Conservation (phyloP, 2,329 filamentous ascomycete genomes). For the Arthrobotrys conoides region DNA sequence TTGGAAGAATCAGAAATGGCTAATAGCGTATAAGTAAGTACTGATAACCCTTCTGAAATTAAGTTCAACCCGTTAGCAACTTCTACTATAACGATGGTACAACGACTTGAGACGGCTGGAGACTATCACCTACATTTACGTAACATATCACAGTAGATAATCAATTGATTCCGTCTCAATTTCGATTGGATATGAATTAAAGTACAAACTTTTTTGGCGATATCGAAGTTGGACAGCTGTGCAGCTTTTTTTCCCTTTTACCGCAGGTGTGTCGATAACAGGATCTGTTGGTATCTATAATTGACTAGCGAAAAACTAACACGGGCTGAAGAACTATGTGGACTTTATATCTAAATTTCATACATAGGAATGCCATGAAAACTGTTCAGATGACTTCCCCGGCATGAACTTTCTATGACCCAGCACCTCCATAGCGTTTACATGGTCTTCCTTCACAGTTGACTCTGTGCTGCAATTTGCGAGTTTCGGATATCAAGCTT, state of each 20-base stretch:
- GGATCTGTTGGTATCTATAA: constrained; percentile 4
- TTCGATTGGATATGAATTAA: background rate
- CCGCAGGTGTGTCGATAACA: background rate
- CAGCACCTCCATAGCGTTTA: background rate
- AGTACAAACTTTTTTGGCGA: background rate
- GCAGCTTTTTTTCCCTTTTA: background rate
- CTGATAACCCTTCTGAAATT: constrained; percentile 20
- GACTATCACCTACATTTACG: constrained; percentile 16
- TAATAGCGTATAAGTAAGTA: constrained; percentile 21
- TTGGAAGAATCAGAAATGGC: constrained; percentile 24
- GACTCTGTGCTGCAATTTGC: constrained; percentile 16
- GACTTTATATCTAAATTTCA: background rate
- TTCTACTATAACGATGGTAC: constrained; percentile 14
- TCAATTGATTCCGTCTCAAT: constrained; percentile 1
- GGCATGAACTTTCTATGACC: background rate
- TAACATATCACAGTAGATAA: constrained; percentile 9
- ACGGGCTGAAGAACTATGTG: background rate
- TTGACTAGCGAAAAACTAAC: background rate
- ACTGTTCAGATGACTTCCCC: background rate
- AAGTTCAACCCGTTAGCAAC: constrained; percentile 24
- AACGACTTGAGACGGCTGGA: constrained; percentile 13
- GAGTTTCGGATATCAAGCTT: constrained; percentile 27
- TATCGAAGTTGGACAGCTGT: constrained; percentile 2
- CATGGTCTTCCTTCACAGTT: background rate
- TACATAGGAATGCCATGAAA: background rate